Evolutionary conservation across 2,329 filamentous ascomycete genomes (phyloP), one percentile per base, ranked within the genome.

Genomic region (Fusarium bactridioides): DNA sequence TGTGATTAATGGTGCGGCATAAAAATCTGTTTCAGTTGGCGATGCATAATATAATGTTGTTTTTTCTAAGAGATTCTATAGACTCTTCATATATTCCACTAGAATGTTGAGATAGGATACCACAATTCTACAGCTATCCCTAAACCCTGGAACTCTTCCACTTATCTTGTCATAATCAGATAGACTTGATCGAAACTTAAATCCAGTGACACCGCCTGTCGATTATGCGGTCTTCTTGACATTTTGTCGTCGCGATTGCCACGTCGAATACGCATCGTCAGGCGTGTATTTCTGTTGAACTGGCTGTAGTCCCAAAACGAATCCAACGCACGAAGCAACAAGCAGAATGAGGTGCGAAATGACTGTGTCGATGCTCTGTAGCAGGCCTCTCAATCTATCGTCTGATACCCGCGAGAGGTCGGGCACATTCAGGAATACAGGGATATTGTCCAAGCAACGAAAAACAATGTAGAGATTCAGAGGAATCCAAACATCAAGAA

Each of bases 401-500:
- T 31, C 7, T 1, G 56, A 53, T 1, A 10, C 7, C 1, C 16
- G 40, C 0, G 33, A 10, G 0, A 66, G n/a, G 0, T 23, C 25
- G 1, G 61, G 69, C 2, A 33, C 33, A 2, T 79, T 76, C 1
- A 78, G 3, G 23, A 80, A 70, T 1, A 80, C 79, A 0, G 79
- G 80, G 0, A 80, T 56, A 27, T 81, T 80, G 38, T 81, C 80
- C 18, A 81, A 61, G 3, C 43, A 18, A 0, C 60, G 51, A 41
- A 81, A 81, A 2, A 81, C 77, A 1, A 77, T 64, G 48, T 77
- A 80, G 1, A 81, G 67, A 8, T 78, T 78, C 15, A 80, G 31
- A 11, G 73, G 75, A 11, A 80, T 67, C 79, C 79, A 81, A 3
- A 73, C 23, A 15, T 78, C 73, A 7, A 79, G 38, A 9, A 78